Percentiles rank a stretch among this genome's conserved stretches.
Conservation (phyloP, 352 stramenopile species). For the Phytophthora sp. region DNA sequence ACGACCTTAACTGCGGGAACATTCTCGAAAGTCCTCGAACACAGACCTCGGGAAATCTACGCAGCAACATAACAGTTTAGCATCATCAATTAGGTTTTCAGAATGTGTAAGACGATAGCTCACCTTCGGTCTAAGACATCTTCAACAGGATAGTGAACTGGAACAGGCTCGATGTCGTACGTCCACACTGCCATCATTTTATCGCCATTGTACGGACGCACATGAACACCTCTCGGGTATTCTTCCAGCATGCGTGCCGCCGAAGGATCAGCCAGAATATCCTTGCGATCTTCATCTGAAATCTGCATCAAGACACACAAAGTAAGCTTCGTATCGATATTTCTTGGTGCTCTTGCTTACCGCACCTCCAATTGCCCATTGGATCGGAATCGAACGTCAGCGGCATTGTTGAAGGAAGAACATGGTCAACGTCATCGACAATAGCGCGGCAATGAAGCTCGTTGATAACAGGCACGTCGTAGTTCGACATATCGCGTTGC, state of each 20-base stretch:
- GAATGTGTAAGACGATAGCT: neutral
- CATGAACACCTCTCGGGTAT: constrained; percentile 74
- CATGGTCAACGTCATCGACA: constrained; percentile 64
- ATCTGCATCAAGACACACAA: constrained; percentile 36
- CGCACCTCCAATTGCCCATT: constrained; percentile 64
- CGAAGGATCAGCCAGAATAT: constrained; percentile 42
- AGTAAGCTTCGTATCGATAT: neutral
- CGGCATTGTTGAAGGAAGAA: constrained; percentile 58
- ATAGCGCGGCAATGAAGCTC: constrained; percentile 76
- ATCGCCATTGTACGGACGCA: constrained; percentile 59
- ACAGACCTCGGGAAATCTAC: constrained; percentile 77
- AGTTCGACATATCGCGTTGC: constrained; percentile 55
- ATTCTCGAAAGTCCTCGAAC: constrained; percentile 60
- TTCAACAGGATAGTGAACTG: constrained; percentile 68
- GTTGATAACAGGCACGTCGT: constrained; percentile 71
- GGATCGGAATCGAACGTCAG: constrained; percentile 81
- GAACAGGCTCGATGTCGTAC: constrained; percentile 72
- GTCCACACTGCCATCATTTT: constrained; percentile 85
- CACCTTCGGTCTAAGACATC: constrained; percentile 64
- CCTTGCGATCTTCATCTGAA: constrained; percentile 52
- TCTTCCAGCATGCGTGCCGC: constrained; percentile 56
- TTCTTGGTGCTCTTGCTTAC: too few relatives aligned
- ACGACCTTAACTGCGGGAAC: constrained; percentile 69
- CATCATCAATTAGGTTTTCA: neutral
- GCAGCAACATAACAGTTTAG: constrained; percentile 6